Conservation (phyloP, 768 basidiomycete genomes). For the Crepidotus variabilis region DNA sequence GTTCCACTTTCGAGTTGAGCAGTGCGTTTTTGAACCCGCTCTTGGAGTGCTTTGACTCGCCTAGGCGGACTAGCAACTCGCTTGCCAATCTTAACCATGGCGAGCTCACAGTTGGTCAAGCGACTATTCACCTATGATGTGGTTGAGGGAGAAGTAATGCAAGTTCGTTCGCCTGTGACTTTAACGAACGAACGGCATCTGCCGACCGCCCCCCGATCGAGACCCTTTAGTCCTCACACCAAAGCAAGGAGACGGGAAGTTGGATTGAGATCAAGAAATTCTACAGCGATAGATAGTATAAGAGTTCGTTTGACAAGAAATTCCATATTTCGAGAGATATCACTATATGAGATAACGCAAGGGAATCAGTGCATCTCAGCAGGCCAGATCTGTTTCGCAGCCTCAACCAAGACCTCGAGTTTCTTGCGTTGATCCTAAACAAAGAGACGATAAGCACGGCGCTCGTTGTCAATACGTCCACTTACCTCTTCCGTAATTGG, state of each 20-base stretch:
- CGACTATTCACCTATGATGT: neutral
- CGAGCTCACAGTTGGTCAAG: neutral
- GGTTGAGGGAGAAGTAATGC: neutral
- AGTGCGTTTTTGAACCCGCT: slow-evolving; percentile 12
- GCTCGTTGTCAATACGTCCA: neutral
- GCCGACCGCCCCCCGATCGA: neutral
- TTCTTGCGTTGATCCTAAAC: slow-evolving; percentile 48
- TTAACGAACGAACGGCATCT: neutral
- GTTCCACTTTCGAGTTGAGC: slow-evolving; percentile 9
- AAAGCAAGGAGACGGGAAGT: too few relatives aligned
- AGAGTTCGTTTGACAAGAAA: neutral
- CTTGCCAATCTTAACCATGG: slow-evolving; percentile 16
- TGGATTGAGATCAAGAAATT: too few relatives aligned
- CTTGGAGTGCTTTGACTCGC: slow-evolving; percentile 8
- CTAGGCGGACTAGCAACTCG: slow-evolving; percentile 10
- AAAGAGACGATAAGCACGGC: neutral
- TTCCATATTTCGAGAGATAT: neutral
- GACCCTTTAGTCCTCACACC: too few relatives aligned
- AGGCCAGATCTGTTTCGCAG: slow-evolving; percentile 45
- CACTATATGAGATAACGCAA: neutral
- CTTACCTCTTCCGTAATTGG: slow-evolving; percentile 45
- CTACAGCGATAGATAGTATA: neutral
- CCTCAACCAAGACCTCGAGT: slow-evolving; percentile 37
- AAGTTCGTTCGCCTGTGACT: neutral
- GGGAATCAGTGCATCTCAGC: slow-evolving; percentile 5